Conservation (phyloP, 2,329 filamentous ascomycete species). For the Fusarium nisikadoi region DNA sequence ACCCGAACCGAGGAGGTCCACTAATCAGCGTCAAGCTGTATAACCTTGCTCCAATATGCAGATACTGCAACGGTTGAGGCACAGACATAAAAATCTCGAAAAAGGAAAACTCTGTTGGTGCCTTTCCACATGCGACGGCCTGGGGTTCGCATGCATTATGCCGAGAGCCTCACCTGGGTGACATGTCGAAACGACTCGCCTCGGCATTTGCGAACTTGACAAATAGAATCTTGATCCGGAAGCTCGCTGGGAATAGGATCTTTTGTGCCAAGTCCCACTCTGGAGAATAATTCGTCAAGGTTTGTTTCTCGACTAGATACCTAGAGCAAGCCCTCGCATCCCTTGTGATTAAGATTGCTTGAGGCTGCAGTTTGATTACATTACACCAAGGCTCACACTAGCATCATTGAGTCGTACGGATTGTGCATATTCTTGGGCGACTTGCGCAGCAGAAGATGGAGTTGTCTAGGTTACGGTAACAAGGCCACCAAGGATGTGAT, state of each 20-base stretch:
- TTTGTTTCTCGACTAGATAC: background rate
- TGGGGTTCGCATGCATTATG: background rate
- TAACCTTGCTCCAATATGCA: background rate
- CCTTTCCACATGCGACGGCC: slow-evolving; percentile 10
- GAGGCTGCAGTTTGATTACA: background rate
- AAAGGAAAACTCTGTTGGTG: background rate
- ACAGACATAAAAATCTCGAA: background rate
- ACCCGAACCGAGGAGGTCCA: background rate
- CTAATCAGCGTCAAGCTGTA: background rate
- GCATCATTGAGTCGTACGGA: background rate
- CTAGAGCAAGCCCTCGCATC: background rate
- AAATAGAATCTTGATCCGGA: slow-evolving; percentile 23
- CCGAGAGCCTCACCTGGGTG: background rate
- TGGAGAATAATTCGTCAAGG: background rate
- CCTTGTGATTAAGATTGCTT: background rate
- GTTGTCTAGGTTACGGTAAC: background rate
- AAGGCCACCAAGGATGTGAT: background rate
- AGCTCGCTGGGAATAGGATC: slow-evolving; percentile 4
- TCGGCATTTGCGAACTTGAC: slow-evolving; percentile 22
- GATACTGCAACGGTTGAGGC: background rate
- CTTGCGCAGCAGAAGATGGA: background rate
- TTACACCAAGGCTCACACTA: background rate
- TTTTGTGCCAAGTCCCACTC: slow-evolving; percentile 12
- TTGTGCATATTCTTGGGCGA: background rate
- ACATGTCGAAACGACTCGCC: background rate